Evolutionary conservation across 192 early-diverging fungal genomes (phyloP).

Genomic region (Entomortierella chlamydospora): DNA sequence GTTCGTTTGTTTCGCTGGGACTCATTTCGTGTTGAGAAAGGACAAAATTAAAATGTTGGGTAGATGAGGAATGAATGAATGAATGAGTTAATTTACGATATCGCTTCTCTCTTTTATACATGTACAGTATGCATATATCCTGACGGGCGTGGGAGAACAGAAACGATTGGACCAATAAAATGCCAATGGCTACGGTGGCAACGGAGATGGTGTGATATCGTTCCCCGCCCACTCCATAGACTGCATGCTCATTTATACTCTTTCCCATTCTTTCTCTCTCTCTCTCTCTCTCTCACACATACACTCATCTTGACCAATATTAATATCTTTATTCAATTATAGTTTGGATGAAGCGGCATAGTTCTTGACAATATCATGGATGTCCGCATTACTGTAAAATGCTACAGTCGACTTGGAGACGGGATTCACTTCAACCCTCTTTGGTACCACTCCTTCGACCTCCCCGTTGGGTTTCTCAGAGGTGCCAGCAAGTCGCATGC

Average conservation of each 20-base stretch:
- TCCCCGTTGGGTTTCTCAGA: constrained; percentile 4
- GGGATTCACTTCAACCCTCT: constrained; percentile 10
- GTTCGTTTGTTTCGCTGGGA: constrained; percentile 41
- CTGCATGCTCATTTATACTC: no score
- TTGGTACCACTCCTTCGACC: constrained; percentile 30
- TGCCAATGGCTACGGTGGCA: neutral
- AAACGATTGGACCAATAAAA: neutral
- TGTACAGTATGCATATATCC: no score
- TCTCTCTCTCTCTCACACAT: no score
- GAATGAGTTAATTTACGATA: neutral
- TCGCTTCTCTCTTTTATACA: no score
- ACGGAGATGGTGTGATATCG: neutral
- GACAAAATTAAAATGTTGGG: neutral
- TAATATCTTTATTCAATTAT: neutral
- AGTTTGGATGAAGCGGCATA: constrained; percentile 14
- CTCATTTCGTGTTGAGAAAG: constrained; percentile 33
- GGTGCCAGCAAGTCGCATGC: constrained; percentile 29
- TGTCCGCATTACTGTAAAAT: constrained; percentile 25
- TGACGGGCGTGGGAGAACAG: neutral
- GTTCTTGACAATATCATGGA: constrained; percentile 46
- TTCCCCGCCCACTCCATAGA: no score
- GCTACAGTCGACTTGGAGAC: constrained; percentile 20
- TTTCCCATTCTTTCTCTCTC: no score
- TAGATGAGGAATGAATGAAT: neutral
- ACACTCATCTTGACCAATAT: no score